Base-by-base conservation (phyloP, 2,329 filamentous ascomycete species). In the Alternaria tenuissima region DNA sequence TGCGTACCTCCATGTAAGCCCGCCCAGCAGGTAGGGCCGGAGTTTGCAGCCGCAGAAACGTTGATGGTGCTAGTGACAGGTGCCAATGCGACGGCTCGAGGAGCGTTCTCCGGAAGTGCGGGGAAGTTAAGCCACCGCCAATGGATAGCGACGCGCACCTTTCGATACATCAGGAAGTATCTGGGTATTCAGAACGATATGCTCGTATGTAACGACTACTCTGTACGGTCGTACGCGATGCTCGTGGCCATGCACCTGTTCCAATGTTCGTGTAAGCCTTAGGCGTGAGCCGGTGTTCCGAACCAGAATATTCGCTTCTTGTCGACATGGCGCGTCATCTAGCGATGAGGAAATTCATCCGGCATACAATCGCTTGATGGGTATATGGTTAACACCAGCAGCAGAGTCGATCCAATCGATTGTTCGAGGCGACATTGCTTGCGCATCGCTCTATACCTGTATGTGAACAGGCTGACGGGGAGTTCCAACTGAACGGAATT, bases 11-110 rank as follows among this genome's bases (percentile, higher is more conserved):
- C 16, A 6, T 46, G 46, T 55, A 55, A 55, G 54, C 54, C 47
- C 22, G 46, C 61, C 51, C n/a, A 63, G 57, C 34, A 18, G 24
- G 22, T 20, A 32, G 57, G 57, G 16, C 47, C 48, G 61, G 53
- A 56, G n/a, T 18, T 36, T 20, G 18, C 30, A 26, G 16, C 28
- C 32, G 16, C 16, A 6, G 9, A 32, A 12, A 14, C 7, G 46
- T 46, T 34, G 44, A 42, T 18, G 41, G 32, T 39, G 12, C 22
- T 46, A 32, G 41, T 44, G 51, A 48, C 30, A 49, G 52, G 43
- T 51, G 46, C 38, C 30, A 55, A 56, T 28, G 32, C 52, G 14
- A 47, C 26, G 36, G 34, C 34, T 46, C 5, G 11, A 47, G 5
- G 42, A 47, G 46, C 20, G 18, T 32, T 46, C 32, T 32, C 28